These are phyloP conservation scores for Ilex asprella DNA, from an alignment of 257 asterid genomes.

Conservation along the genomic window DNA sequence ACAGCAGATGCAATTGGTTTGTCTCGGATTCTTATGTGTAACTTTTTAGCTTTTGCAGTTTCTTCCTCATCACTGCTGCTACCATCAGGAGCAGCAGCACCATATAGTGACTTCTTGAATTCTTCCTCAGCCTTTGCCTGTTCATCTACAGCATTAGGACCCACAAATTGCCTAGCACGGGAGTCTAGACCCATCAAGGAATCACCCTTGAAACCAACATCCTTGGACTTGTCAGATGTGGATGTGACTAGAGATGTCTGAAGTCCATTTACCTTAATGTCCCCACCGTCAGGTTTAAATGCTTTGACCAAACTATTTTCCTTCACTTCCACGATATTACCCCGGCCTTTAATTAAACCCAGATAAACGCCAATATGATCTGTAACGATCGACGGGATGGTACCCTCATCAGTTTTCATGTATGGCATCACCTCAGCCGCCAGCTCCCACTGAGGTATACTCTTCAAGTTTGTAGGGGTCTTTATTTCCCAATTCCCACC, in stretches of 20 bases:
- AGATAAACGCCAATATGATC: slow-evolving; percentile 97
- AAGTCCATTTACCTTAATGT: slow-evolving; percentile 44
- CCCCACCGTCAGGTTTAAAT: slow-evolving; percentile 54
- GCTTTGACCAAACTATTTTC: slow-evolving; percentile 86
- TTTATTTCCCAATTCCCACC: slow-evolving; percentile 99
- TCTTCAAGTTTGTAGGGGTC: slow-evolving; percentile 82
- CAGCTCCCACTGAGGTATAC: slow-evolving; percentile 97
- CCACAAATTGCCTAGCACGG: slow-evolving; percentile 49
- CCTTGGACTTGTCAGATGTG: slow-evolving; percentile 41
- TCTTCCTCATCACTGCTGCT: slow-evolving; percentile 99
- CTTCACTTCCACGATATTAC: slow-evolving; percentile 87
- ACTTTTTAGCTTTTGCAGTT: slow-evolving; percentile 63
- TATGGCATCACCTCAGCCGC: slow-evolving; percentile 99
- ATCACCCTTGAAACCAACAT: slow-evolving; percentile 33
- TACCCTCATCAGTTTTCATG: slow-evolving; percentile 97
- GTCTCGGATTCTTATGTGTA: slow-evolving; percentile 77
- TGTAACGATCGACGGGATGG: slow-evolving; percentile 88
- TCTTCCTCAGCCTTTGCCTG: slow-evolving; percentile 98
- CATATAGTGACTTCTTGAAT: slow-evolving; percentile 79
- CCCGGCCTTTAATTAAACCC: slow-evolving; percentile 95
- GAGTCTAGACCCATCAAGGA: slow-evolving; percentile 79
- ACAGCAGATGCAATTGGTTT: slow-evolving; percentile 81
- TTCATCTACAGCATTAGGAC: slow-evolving; percentile 61
- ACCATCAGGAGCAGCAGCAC: slow-evolving; percentile 63
- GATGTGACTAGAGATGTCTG: slow-evolving; percentile 40